phyloP scores from a whole-genome alignment of 1,284 basidiomycete genomes.

The Ceratobasidium sp. region DNA sequence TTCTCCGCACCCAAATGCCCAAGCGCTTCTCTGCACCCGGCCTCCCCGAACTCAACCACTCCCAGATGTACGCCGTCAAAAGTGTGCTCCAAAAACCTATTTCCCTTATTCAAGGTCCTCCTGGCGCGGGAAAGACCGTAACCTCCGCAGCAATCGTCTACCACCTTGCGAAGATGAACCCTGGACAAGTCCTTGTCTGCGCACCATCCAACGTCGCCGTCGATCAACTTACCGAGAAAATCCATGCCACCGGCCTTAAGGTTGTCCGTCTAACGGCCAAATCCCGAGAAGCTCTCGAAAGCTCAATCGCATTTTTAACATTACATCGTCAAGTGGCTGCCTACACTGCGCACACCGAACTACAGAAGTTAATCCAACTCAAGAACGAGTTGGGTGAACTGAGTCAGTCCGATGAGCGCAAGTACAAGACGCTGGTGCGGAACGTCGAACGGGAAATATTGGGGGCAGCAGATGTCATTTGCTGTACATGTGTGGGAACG shows the following conservation, averaged over 20 bases:
- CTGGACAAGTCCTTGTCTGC: conserved; percentile 98
- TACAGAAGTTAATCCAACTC: conserved; percentile 97
- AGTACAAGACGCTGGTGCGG: conserved; percentile 95
- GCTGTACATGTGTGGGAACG: conserved; percentile 97
- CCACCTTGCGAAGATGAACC: conserved; percentile 99
- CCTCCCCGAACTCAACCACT: conserved; percentile 98
- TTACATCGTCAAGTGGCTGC: conserved; percentile 98
- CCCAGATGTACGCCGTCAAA: conserved; percentile 99
- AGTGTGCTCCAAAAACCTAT: conserved; percentile 98
- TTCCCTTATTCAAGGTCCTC: conserved; percentile 97
- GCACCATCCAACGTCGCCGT: conserved; percentile 99
- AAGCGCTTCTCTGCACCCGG: conserved; percentile 97
- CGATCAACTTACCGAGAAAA: conserved; percentile 99
- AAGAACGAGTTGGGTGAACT: conserved; percentile 98
- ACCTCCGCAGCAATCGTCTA: conserved; percentile 99
- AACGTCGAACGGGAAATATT: conserved; percentile 98
- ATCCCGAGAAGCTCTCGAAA: conserved; percentile 96
- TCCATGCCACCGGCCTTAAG: conserved; percentile 96
- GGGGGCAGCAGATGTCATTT: conserved; percentile 96
- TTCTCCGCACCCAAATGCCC: conserved; percentile 94
- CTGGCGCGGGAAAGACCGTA: conserved; percentile 99
- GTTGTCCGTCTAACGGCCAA: conserved; percentile 98
- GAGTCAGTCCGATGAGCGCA: conserved; percentile 95
- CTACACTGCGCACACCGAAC: conserved; percentile 92
- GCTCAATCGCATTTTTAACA: conserved; percentile 92